These are phyloP conservation scores for Tetrahymena malaccensis DNA, from an alignment of 73 alveolate species.

Conservation along the genomic window DNA sequence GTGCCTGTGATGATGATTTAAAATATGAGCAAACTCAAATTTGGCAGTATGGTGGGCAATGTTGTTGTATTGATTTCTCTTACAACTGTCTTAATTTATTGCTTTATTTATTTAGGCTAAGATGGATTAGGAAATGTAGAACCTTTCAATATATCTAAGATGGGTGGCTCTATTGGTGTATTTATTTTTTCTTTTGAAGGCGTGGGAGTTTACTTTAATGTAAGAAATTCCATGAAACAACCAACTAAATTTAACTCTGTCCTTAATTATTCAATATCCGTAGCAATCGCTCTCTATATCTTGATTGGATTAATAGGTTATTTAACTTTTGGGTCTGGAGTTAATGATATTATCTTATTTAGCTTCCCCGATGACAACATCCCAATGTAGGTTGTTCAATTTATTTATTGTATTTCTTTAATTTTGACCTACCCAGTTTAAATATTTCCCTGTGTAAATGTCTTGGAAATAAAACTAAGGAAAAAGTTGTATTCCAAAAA, in stretches of 20 bases:
- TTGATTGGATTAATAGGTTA: background rate
- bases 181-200: background rate
- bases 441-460: background rate
- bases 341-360: background rate
- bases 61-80: background rate
- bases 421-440: background rate
- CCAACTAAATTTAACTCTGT: background rate
- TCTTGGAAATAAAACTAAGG: background rate
- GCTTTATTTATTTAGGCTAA: background rate
- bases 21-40: background rate
- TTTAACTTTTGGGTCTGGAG: background rate
- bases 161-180: background rate
- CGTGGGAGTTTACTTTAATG: background rate
- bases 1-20: background rate
- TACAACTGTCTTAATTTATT: background rate
- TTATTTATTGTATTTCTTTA: background rate
- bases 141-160: background rate
- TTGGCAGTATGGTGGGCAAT: background rate
- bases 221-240: background rate
- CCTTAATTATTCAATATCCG: background rate
- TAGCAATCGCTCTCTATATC: background rate
- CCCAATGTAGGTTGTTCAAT: background rate
- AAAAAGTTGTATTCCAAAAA: background rate
- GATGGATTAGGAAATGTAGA: background rate
- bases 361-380: background rate